These are phyloP conservation scores for Saccharomycopsis amapae DNA, from an alignment of 805 yeast species.

Conservation along the genomic window DNA sequence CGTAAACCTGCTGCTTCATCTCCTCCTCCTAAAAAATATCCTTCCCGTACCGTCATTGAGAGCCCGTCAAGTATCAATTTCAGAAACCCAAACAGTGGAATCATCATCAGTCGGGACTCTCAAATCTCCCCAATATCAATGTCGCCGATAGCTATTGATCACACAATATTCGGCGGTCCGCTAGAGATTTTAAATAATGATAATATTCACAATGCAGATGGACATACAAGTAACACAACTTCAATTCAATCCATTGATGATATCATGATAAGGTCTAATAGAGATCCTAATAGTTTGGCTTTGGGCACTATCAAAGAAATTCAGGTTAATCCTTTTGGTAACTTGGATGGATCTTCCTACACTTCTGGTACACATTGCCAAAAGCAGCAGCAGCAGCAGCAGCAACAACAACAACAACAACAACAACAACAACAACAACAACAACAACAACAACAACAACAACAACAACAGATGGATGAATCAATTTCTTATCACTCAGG, in stretches of 20 bases:
- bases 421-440: not conserved
- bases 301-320: too few species aligned
- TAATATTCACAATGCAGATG: not conserved
- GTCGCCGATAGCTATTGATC: too few species aligned
- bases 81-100: not conserved
- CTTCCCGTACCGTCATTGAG: not conserved
- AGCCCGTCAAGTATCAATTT: not conserved
- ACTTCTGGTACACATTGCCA: too few species aligned
- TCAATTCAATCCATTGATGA: not conserved
- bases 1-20: too few species aligned
- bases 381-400: too few species aligned
- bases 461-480: not conserved
- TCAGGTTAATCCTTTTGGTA: too few species aligned
- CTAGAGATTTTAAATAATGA: too few species aligned
- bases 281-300: too few species aligned
- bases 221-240: not conserved
- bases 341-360: too few species aligned
- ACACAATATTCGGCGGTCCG: too few species aligned
- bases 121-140: not conserved
- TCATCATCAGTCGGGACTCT: too few species aligned
- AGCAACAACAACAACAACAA: not conserved
- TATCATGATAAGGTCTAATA: too few species aligned
- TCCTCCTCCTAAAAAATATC: not conserved
- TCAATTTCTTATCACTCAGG: not conserved
- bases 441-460: not conserved